Percentiles rank a stretch among this genome's conserved stretches.
Evolutionary conservation across 768 basidiomycete species (phyloP).

Genomic region (Mycena epipterygia): DNA sequence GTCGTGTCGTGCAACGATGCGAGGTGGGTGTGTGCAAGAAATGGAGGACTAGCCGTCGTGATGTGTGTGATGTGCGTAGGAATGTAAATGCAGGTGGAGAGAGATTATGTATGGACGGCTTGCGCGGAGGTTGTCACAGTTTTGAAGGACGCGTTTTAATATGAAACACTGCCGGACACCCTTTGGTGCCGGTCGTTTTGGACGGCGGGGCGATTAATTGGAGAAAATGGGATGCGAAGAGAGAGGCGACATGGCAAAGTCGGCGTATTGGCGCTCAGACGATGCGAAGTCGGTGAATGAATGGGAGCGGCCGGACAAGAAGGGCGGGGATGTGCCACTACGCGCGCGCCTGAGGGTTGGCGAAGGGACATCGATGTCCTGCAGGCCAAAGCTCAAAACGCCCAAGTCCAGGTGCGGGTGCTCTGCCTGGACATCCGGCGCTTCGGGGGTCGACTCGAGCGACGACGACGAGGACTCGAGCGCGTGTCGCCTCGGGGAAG

Average conservation of each 20-base stretch:
- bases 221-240: constrained; percentile 43
- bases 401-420: constrained; percentile 46
- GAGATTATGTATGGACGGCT: constrained; percentile 31
- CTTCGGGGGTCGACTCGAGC: constrained; percentile 70
- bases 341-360: constrained; percentile 45
- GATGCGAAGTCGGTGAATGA: constrained; percentile 57
- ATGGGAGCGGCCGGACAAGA: constrained; percentile 57
- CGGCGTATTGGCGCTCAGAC: constrained; percentile 51
- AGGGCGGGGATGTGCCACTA: constrained; percentile 46
- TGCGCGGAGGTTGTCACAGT: constrained; percentile 29
- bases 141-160: constrained; percentile 26
- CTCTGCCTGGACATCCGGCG: constrained; percentile 27
- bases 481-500: constrained; percentile 60
- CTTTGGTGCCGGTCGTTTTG: constrained; percentile 24
- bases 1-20: constrained; percentile 56
- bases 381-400: constrained; percentile 45
- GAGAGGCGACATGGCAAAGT: constrained; percentile 58
- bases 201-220: constrained; percentile 23
- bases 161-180: constrained; percentile 21
- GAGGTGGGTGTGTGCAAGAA: constrained; percentile 45
- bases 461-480: constrained; percentile 67
- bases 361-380: constrained; percentile 47
- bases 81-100: constrained; percentile 35
- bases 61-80: constrained; percentile 41
- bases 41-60: constrained; percentile 41